Evolutionary conservation across 495 filamentous ascomycete species (phyloP).

Genomic region (Podospora appendiculata): DNA sequence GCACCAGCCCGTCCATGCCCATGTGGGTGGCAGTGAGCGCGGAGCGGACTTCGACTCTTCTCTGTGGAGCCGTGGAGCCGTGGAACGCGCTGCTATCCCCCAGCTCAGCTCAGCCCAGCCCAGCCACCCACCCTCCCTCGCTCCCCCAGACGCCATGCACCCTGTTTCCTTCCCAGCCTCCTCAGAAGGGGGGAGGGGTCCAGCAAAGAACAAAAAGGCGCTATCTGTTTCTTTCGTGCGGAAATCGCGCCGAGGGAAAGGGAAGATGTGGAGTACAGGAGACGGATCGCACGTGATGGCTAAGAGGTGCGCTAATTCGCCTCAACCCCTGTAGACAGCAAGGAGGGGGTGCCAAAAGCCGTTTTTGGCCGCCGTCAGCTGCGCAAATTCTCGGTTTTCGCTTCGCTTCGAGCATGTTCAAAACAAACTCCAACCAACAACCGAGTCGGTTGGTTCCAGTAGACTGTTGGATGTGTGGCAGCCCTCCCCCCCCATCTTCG

Average conservation of each 20-base stretch:
- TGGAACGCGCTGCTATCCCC: no score
- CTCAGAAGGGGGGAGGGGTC: no score
- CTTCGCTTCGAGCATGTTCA: background rate
- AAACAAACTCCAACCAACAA: background rate
- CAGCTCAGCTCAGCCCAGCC: no score
- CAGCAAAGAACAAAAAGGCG: background rate
- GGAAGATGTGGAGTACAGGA: constrained; percentile 22
- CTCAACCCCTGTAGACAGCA: background rate
- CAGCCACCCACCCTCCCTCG: no score
- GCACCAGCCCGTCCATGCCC: no score
- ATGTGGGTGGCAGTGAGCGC: no score
- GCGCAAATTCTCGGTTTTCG: no score
- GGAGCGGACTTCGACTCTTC: no score
- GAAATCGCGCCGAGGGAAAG: constrained; percentile 13
- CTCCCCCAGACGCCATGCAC: no score
- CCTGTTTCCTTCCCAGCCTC: background rate
- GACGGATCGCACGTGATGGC: constrained; percentile 15
- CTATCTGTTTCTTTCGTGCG: constrained; percentile 1
- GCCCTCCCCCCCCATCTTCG: no score
- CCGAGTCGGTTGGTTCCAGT: background rate
- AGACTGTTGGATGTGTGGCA: background rate
- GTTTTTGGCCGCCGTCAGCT: background rate
- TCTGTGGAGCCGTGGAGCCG: no score
- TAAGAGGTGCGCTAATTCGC: constrained; percentile 14
- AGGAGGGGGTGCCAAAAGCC: background rate